Evolutionary conservation across 257 asterid genomes (phyloP).

Genomic region (Capsicum chinense): DNA sequence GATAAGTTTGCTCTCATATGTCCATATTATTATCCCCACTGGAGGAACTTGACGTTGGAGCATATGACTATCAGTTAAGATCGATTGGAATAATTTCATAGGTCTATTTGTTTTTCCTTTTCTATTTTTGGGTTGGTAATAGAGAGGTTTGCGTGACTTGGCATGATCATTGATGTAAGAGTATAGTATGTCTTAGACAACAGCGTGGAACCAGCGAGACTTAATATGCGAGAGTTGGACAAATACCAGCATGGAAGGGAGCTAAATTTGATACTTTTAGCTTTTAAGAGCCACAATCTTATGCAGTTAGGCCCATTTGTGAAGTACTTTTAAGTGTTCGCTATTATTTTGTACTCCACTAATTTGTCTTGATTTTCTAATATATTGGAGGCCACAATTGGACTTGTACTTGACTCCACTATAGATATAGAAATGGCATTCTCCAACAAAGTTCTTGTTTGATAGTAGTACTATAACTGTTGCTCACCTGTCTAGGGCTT

Average conservation of each 20-base stretch:
- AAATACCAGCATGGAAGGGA: background rate
- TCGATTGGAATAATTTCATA: background rate
- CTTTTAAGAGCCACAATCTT: background rate
- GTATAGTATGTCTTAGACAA: background rate
- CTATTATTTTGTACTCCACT: conserved; percentile 8
- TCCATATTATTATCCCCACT: background rate
- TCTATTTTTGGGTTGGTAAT: background rate
- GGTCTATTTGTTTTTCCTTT: background rate
- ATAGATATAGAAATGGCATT: background rate
- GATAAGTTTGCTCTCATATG: background rate
- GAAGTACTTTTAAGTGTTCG: background rate
- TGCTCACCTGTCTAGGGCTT: background rate
- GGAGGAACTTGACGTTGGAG: conserved; percentile 14
- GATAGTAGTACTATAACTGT: conserved; percentile 2
- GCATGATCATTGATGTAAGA: conserved; percentile 7
- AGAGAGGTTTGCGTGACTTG: background rate
- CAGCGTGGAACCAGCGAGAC: background rate
- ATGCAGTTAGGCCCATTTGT: conserved; percentile 3
- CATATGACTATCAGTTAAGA: background rate
- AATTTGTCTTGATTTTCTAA: background rate
- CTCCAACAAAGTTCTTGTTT: background rate
- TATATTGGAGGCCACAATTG: background rate
- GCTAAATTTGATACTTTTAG: background rate
- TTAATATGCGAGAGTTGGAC: background rate
- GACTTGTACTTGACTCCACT: background rate